These are phyloP conservation scores for Phoenix roebelenii DNA, from an alignment of 176 grass and related monocot species.

Conservation along the genomic window DNA sequence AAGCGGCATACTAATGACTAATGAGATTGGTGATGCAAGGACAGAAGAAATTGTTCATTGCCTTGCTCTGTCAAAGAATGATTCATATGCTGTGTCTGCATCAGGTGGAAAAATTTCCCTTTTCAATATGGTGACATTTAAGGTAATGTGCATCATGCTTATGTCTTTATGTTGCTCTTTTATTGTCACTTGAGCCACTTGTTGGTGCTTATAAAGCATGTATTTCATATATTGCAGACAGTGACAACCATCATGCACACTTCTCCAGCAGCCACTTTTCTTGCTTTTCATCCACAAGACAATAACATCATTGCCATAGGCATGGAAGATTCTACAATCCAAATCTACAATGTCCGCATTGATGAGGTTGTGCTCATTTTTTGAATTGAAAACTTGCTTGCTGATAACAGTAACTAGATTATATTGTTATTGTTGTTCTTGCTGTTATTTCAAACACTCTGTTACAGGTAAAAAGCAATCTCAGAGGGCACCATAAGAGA, in stretches of 20 bases:
- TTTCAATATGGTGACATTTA: too few species aligned
- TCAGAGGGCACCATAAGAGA: background rate
- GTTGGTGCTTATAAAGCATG: too few species aligned
- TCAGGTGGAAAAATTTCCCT: too few species aligned
- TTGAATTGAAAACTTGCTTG: background rate
- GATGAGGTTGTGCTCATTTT: background rate
- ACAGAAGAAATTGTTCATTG: too few species aligned
- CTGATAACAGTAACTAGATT: background rate
- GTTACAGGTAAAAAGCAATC: background rate
- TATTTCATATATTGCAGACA: background rate
- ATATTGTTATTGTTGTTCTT: background rate
- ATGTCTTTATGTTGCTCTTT: too few species aligned
- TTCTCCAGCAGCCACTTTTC: background rate
- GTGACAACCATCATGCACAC: background rate
- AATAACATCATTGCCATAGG: constrained; percentile 9
- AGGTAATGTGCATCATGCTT: too few species aligned
- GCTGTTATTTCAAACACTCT: background rate
- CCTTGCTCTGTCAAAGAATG: too few species aligned
- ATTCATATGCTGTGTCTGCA: too few species aligned
- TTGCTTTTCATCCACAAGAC: constrained; percentile 8
- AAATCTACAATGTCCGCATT: constrained; percentile 1
- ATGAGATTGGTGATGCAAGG: too few species aligned
- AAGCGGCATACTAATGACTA: too few species aligned
- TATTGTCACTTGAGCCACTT: too few species aligned
- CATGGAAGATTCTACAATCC: constrained; percentile 2